phyloP scores from a whole-genome alignment of 495 filamentous ascomycete genomes.

The Endocarpon pusillum region DNA sequence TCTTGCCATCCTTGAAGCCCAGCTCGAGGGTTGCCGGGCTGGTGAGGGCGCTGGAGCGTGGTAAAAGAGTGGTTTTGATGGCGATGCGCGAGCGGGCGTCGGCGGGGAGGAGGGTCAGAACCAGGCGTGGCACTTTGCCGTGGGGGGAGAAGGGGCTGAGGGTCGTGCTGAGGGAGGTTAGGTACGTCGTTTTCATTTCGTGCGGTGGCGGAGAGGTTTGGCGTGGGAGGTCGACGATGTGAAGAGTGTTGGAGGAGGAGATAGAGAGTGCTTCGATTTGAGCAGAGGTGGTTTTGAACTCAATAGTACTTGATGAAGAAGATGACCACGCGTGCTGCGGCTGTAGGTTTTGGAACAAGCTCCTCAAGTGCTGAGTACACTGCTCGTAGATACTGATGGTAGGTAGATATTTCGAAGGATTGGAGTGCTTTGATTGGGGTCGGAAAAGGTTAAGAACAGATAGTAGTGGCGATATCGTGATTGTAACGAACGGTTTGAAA shows the following conservation, averaged over 20 bases:
- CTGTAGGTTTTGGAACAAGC: too few species aligned
- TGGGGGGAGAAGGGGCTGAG: conserved; percentile 83
- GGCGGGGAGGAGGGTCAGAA: conserved; percentile 75
- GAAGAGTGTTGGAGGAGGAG: neutral
- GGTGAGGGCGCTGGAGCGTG: conserved; percentile 35
- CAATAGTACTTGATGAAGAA: conserved; percentile 3
- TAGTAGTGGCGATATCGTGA: too few species aligned
- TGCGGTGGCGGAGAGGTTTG: neutral
- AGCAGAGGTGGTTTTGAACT: neutral
- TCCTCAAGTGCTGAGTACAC: too few species aligned
- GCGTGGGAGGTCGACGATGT: neutral
- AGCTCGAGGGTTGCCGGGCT: conserved; percentile 41
- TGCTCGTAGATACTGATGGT: too few species aligned
- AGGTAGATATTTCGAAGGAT: too few species aligned
- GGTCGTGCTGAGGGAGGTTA: conserved; percentile 53
- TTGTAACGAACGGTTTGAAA: too few species aligned
- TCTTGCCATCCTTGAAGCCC: conserved; percentile 44
- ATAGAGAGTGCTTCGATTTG: neutral
- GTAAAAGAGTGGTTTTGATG: conserved; percentile 50
- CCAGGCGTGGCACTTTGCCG: conserved; percentile 64
- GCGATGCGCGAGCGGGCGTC: conserved; percentile 59
- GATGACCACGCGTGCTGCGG: conserved; percentile 9
- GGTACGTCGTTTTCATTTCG: conserved; percentile 2
- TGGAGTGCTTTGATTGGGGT: too few species aligned
- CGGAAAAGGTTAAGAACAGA: too few species aligned